Evolutionary conservation across 2,329 filamentous ascomycete species (phyloP).

Genomic region (Aspergillus nomiae): DNA sequence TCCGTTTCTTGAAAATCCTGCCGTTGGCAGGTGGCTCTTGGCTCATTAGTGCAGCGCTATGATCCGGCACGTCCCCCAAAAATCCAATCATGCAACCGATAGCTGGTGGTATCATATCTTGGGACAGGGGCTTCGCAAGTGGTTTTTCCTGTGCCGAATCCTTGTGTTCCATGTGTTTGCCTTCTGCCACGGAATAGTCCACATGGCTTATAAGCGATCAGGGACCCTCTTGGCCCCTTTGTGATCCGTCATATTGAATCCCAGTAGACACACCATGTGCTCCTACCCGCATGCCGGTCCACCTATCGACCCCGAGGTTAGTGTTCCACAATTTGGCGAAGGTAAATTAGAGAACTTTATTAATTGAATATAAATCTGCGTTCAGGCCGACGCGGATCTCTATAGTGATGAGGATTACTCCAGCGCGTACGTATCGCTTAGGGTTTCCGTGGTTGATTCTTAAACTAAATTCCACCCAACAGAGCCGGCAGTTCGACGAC

Average conservation of each 20-base stretch:
- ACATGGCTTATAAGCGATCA: not conserved
- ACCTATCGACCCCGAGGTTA: not conserved
- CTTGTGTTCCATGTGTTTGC: not conserved
- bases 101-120: not conserved
- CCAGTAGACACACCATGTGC: not conserved
- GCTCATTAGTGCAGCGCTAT: not conserved
- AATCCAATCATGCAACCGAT: conserved; percentile 3
- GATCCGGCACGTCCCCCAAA: not conserved
- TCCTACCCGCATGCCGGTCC: not conserved
- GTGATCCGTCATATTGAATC: not conserved
- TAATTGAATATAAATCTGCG: not conserved
- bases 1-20: not conserved
- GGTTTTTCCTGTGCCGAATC: not conserved
- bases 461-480: not conserved
- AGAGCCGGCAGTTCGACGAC: conserved; percentile 16
- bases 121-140: not conserved
- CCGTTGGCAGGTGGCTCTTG: not conserved
- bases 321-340: not conserved
- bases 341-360: not conserved
- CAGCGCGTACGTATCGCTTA: conserved; percentile 7
- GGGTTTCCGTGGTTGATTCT: not conserved
- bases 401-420: conserved; percentile 13
- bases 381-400: conserved; percentile 9
- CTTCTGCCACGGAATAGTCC: not conserved
- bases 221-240: not conserved